phyloP scores from a whole-genome alignment of 1,284 basidiomycete genomes.

The Boletellus dicymbophilus region DNA sequence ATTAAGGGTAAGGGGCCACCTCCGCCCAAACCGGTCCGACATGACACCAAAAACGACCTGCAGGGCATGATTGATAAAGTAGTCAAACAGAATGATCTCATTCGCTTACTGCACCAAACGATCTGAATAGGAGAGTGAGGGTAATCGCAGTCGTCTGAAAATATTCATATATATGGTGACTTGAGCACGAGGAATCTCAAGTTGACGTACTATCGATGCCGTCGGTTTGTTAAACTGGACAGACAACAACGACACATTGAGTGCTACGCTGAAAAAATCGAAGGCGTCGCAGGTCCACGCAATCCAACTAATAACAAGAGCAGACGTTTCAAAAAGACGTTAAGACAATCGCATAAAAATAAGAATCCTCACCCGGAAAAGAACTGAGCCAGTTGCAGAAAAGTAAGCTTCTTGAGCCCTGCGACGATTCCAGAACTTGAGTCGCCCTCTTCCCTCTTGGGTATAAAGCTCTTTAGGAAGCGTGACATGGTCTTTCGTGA shows the following conservation, averaged over 20 bases:
- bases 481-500: conserved; percentile 18
- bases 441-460: conserved; percentile 43
- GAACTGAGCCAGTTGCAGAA: conserved; percentile 58
- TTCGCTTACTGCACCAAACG: conserved; percentile 71
- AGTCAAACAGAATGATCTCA: neutral
- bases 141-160: conserved; percentile 85
- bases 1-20: conserved; percentile 89
- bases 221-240: conserved; percentile 53
- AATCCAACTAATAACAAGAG: conserved; percentile 53
- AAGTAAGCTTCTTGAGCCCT: conserved; percentile 43
- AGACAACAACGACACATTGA: conserved; percentile 63
- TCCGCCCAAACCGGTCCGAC: conserved; percentile 89
- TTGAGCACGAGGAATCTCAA: conserved; percentile 2
- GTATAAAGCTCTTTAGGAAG: conserved; percentile 43
- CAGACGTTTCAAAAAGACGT: neutral
- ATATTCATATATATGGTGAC: conserved; percentile 4
- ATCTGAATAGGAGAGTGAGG: conserved; percentile 89
- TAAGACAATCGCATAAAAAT: neutral
- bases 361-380: conserved; percentile 51
- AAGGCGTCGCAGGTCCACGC: conserved; percentile 82
- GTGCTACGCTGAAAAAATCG: conserved; percentile 85
- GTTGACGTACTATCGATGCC: conserved; percentile 53
- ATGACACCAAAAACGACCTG: conserved; percentile 76
- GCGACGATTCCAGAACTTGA: conserved; percentile 37
- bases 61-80: neutral